These are phyloP conservation scores for Phlyctochytrium arcticum DNA, from an alignment of 192 early-diverging fungal genomes.

Conservation along the genomic window DNA sequence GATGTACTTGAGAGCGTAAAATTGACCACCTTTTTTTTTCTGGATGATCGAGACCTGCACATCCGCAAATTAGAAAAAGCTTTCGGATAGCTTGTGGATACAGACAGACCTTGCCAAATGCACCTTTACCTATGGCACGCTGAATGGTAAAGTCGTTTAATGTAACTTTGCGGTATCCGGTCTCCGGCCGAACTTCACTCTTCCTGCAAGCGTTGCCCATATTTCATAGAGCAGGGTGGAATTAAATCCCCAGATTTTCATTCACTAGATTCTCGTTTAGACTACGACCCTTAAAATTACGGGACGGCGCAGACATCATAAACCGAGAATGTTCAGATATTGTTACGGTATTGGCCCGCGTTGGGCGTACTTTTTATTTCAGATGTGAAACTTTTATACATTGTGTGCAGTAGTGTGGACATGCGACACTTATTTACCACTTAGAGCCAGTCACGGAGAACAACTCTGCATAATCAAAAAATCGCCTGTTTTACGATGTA, in stretches of 20 bases:
- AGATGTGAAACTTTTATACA: no score
- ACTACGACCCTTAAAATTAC: no score
- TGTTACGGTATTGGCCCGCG: no score
- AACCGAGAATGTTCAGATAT: no score
- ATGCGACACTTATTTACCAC: no score
- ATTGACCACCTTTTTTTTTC: constrained; percentile 67
- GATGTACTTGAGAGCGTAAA: constrained; percentile 95
- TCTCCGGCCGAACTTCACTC: neutral
- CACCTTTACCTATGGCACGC: constrained; percentile 87
- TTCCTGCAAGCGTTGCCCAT: neutral
- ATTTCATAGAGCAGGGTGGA: no score
- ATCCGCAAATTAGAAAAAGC: neutral
- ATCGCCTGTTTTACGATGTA: constrained; percentile 28
- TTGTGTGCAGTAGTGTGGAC: no score
- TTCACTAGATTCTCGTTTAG: no score
- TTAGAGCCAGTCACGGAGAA: constrained; percentile 31
- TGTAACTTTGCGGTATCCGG: constrained; percentile 12
- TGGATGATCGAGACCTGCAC: constrained; percentile 80
- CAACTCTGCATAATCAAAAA: constrained; percentile 55
- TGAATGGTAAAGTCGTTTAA: constrained; percentile 87
- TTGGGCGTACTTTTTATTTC: no score
- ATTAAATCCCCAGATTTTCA: no score
- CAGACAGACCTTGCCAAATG: constrained; percentile 74
- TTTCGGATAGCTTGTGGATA: neutral
- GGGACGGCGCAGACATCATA: no score